Conservation (phyloP, 148 eudicot genomes). For the Nepenthes gracilis region DNA sequence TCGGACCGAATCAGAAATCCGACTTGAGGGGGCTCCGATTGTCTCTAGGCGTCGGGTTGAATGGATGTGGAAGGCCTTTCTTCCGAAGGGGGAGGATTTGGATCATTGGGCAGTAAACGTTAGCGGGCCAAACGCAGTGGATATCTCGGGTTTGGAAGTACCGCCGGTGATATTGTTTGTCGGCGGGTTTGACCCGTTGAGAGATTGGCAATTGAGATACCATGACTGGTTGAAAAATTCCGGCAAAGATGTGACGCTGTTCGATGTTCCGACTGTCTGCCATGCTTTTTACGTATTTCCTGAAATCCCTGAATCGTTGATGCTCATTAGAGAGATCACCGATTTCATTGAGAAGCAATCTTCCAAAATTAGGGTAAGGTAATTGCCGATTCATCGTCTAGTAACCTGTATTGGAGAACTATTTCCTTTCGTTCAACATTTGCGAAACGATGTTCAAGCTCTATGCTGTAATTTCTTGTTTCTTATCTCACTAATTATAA, state of each 20-base stretch:
- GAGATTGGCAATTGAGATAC: slow-evolving; percentile 32
- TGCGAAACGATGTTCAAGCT: too few species aligned
- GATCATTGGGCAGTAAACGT: slow-evolving; percentile 55
- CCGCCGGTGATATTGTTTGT: slow-evolving; percentile 22
- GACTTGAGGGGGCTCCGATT: slow-evolving; percentile 24
- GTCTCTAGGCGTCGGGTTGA: slow-evolving; percentile 34
- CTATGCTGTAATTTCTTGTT: too few species aligned
- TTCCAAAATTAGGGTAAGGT: not conserved
- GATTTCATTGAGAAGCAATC: slow-evolving; percentile 15
- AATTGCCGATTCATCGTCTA: too few species aligned
- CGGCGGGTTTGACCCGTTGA: slow-evolving; percentile 36
- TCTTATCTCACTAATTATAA: too few species aligned
- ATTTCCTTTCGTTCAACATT: too few species aligned
- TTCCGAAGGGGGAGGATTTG: slow-evolving; percentile 22
- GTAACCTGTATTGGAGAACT: too few species aligned
- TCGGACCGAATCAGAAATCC: slow-evolving; percentile 26
- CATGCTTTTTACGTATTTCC: slow-evolving; percentile 34
- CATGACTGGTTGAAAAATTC: slow-evolving; percentile 15
- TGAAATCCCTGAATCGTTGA: slow-evolving; percentile 16
- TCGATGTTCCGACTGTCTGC: slow-evolving; percentile 21
- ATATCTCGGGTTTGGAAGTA: slow-evolving; percentile 17
- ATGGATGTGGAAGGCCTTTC: slow-evolving; percentile 48
- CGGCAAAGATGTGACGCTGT: slow-evolving; percentile 17
- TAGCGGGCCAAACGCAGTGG: slow-evolving; percentile 37
- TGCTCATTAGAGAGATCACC: slow-evolving; percentile 19